These are phyloP conservation scores for Xylaria longipes DNA, from an alignment of 495 filamentous ascomycete genomes.

Conservation along the genomic window DNA sequence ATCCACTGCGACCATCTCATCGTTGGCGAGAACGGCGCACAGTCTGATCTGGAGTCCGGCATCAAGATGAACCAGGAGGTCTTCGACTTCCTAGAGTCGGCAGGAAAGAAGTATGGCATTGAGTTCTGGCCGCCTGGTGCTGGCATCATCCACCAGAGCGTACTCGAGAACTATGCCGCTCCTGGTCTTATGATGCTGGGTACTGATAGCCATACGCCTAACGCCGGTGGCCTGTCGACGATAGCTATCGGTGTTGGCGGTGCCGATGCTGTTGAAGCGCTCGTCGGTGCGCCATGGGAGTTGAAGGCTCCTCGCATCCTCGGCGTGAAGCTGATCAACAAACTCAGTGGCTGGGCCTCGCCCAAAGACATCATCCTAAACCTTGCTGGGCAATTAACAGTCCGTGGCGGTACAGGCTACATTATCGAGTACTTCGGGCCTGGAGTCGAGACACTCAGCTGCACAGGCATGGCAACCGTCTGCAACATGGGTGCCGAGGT, in stretches of 20 bases:
- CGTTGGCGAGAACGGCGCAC: slow-evolving; percentile 88
- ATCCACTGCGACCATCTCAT: slow-evolving; percentile 99
- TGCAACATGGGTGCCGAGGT: slow-evolving; percentile 93
- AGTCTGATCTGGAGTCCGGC: slow-evolving; percentile 83
- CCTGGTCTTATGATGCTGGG: slow-evolving; percentile 99
- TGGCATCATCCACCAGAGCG: slow-evolving; percentile 99
- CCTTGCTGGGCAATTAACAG: slow-evolving; percentile 88
- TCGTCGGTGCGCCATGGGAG: slow-evolving; percentile 97
- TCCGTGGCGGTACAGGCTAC: slow-evolving; percentile 92
- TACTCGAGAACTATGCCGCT: slow-evolving; percentile 97
- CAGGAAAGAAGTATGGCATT: slow-evolving; percentile 94
- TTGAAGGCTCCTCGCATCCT: slow-evolving; percentile 90
- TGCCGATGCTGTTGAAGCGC: slow-evolving; percentile 95
- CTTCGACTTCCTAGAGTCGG: slow-evolving; percentile 95
- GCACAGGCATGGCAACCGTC: slow-evolving; percentile 90
- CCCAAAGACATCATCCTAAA: slow-evolving; percentile 95
- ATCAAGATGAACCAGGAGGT: slow-evolving; percentile 96
- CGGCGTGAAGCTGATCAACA: slow-evolving; percentile 83
- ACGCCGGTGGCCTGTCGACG: slow-evolving; percentile 89
- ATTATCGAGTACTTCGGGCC: slow-evolving; percentile 92
- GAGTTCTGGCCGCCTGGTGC: slow-evolving; percentile 99
- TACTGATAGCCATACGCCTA: slow-evolving; percentile 97
- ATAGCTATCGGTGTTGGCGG: slow-evolving; percentile 98
- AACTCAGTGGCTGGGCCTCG: slow-evolving; percentile 86
- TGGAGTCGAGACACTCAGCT: slow-evolving; percentile 86